Conservation (phyloP, 495 filamentous ascomycete genomes). For the Penicillium longicatenatum region DNA sequence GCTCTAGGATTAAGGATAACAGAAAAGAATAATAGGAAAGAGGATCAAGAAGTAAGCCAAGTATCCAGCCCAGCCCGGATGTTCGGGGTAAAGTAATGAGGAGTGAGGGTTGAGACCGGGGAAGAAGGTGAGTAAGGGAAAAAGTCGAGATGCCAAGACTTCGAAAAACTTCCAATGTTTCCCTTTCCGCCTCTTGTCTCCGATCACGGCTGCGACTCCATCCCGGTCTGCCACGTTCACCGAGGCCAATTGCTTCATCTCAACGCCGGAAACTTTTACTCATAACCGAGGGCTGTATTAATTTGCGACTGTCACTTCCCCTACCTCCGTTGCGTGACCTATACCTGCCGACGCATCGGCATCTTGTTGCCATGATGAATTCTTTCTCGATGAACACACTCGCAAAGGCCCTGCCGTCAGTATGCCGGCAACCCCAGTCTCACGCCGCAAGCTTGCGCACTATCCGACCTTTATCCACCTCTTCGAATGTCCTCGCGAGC, state of each 20-base stretch:
- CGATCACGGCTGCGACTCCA: constrained; percentile 28
- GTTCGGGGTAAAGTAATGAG: constrained; percentile 30
- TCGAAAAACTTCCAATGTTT: constrained; percentile 49
- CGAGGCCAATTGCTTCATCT: background rate
- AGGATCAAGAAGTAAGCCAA: constrained; percentile 7
- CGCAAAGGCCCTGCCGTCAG: constrained; percentile 37
- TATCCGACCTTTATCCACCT: constrained; percentile 34
- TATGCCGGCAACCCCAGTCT: constrained; percentile 35
- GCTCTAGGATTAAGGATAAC: constrained; percentile 21
- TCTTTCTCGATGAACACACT: constrained; percentile 37
- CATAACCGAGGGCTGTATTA: background rate
- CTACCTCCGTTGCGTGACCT: background rate
- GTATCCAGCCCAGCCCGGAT: constrained; percentile 30
- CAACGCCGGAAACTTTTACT: background rate
- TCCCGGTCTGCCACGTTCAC: background rate
- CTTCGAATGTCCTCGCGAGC: constrained; percentile 20
- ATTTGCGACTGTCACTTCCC: background rate
- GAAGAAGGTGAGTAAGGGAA: constrained; percentile 37
- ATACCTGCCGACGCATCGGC: constrained; percentile 16
- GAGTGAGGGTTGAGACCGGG: constrained; percentile 26
- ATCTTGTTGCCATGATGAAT: constrained; percentile 33
- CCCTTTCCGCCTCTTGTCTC: constrained; percentile 37
- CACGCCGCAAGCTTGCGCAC: constrained; percentile 17
- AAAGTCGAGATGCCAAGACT: constrained; percentile 50
- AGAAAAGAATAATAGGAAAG: constrained; percentile 14